These are phyloP conservation scores for Vigna mungo DNA, from an alignment of 306 rosid species.

Conservation along the genomic window DNA sequence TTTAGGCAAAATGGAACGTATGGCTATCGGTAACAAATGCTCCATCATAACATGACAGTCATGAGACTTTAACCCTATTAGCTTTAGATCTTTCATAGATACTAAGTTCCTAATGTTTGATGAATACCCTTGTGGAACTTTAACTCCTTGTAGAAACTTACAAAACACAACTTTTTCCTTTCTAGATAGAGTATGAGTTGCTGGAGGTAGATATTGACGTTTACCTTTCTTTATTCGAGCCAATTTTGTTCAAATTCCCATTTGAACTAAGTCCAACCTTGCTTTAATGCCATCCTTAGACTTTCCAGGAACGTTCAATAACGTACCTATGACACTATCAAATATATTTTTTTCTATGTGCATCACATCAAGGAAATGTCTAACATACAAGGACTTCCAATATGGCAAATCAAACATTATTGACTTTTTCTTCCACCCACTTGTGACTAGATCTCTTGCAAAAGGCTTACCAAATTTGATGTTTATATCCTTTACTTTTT, in stretches of 20 bases:
- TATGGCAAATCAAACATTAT: background rate
- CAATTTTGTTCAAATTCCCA: too few species aligned
- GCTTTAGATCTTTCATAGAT: background rate
- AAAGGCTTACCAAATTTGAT: background rate
- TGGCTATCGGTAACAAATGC: too few species aligned
- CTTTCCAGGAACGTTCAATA: background rate
- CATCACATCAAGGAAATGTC: background rate
- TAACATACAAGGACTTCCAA: background rate
- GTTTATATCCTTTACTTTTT: background rate
- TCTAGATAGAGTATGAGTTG: background rate
- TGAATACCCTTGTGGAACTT: background rate
- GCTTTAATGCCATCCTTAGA: background rate
- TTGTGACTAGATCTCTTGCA: background rate
- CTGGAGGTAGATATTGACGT: background rate
- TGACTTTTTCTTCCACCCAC: background rate
- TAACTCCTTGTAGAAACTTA: background rate
- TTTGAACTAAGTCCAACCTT: background rate
- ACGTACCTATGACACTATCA: background rate
- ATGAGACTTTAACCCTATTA: background rate
- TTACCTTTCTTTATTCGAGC: too few species aligned
- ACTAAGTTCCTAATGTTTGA: background rate
- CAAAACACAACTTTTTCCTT: background rate
- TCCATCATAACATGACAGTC: too few species aligned
- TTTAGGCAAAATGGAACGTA: too few species aligned
- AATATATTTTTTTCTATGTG: background rate